Conservation (phyloP, 148 eudicot genomes). For the Persicaria tinctoria region DNA sequence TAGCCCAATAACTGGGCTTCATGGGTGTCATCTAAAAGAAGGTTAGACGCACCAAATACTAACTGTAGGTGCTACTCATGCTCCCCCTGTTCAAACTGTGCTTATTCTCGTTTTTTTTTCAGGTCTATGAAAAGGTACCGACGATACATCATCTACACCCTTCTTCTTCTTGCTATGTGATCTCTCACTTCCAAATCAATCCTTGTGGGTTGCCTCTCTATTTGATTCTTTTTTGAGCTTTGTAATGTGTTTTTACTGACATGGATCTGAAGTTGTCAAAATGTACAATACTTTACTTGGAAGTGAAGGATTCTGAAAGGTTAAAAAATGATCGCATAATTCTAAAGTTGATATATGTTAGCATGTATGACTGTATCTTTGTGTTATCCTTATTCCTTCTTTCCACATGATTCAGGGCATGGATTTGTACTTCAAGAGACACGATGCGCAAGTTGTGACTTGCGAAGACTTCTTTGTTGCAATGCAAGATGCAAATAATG, state of each 20-base stretch:
- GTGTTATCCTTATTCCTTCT: not conserved
- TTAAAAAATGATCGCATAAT: slow-evolving; percentile 18
- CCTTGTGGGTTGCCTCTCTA: not conserved
- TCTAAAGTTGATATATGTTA: not conserved
- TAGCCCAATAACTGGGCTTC: no score
- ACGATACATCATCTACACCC: not conserved
- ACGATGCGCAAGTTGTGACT: slow-evolving; percentile 97
- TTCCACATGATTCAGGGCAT: slow-evolving; percentile 55
- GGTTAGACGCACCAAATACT: no score
- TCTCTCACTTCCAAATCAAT: not conserved
- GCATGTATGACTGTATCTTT: not conserved
- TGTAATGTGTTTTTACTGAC: slow-evolving; percentile 12
- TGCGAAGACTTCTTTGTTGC: slow-evolving; percentile 97
- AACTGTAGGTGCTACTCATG: no score
- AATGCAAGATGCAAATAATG: slow-evolving; percentile 93
- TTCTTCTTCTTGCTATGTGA: not conserved
- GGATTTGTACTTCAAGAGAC: slow-evolving; percentile 93
- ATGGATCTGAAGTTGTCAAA: slow-evolving; percentile 99
- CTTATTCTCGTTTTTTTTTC: slow-evolving; percentile 22
- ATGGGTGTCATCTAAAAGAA: no score
- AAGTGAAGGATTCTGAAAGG: slow-evolving; percentile 82
- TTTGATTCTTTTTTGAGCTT: not conserved
- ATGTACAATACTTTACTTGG: slow-evolving; percentile 98
- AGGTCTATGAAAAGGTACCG: slow-evolving; percentile 88
- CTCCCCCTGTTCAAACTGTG: slow-evolving; percentile 1